Evolutionary conservation across 345 rosid genomes (phyloP).

Genomic region (Aquilaria malaccensis): DNA sequence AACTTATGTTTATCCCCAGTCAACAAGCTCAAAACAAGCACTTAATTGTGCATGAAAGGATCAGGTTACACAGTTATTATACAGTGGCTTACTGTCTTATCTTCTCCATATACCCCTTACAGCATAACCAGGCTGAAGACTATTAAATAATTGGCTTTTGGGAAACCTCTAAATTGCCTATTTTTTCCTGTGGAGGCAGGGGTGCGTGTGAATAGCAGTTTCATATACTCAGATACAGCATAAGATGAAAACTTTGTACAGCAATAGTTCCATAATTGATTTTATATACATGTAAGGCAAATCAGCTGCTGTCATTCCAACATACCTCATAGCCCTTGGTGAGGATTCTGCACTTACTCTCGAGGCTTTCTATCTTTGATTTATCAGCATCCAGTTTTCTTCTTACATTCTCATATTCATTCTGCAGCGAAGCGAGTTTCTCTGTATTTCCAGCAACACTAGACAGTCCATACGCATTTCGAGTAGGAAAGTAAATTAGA

Average conservation of each 20-base stretch:
- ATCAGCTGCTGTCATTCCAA: slow-evolving; percentile 3
- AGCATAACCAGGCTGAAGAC: no score
- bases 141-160: no score
- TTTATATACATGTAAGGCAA: neutral
- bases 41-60: no score
- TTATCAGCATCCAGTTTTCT: slow-evolving; percentile 74
- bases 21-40: no score
- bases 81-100: no score
- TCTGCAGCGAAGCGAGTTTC: slow-evolving; percentile 79
- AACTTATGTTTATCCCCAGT: no score
- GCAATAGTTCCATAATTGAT: neutral
- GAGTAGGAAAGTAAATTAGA: slow-evolving; percentile 94
- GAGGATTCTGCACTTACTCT: slow-evolving; percentile 69
- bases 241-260: neutral
- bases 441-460: slow-evolving; percentile 93
- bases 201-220: no score
- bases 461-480: slow-evolving; percentile 77
- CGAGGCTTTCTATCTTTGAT: slow-evolving; percentile 77
- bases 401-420: slow-evolving; percentile 67
- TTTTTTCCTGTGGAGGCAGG: no score
- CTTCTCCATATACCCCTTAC: no score
- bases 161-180: no score
- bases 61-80: no score
- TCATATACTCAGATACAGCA: no score
- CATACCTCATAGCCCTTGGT: slow-evolving; percentile 96